Percentiles rank a stretch among this genome's conserved stretches.
Conservation (phyloP, 2,329 filamentous ascomycete genomes). For the Colletotrichum orbiculare region DNA sequence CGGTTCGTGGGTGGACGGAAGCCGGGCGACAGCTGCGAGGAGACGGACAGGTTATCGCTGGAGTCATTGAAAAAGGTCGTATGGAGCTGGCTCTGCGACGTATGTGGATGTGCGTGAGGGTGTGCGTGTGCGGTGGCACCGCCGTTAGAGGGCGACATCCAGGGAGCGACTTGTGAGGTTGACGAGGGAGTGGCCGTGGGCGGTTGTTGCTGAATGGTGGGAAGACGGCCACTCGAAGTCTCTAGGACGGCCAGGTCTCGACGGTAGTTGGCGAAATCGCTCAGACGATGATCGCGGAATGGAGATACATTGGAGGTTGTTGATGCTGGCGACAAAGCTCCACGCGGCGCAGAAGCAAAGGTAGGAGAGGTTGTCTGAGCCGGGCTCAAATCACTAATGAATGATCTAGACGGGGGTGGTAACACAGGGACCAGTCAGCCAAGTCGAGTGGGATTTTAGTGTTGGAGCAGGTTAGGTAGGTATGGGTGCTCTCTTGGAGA, state of each 20-base stretch:
- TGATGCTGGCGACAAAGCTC: conserved; percentile 55
- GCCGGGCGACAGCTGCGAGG: conserved; percentile 76
- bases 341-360: conserved; percentile 55
- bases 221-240: conserved; percentile 65
- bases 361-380: conserved; percentile 48
- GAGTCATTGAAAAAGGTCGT: conserved; percentile 81
- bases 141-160: conserved; percentile 60
- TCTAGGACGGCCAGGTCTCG: conserved; percentile 78
- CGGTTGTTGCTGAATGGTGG: conserved; percentile 69
- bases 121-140: conserved; percentile 43
- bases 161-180: conserved; percentile 67
- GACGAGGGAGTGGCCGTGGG: conserved; percentile 66
- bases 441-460: neutral
- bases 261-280: conserved; percentile 76
- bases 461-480: neutral
- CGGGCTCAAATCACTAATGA: conserved; percentile 51
- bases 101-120: neutral
- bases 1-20: conserved; percentile 58
- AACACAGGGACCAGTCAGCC: conserved; percentile 36
- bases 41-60: conserved; percentile 72
- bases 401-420: conserved; percentile 37
- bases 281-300: conserved; percentile 68
- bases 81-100: conserved; percentile 29
- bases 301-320: conserved; percentile 58
- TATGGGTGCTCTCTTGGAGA: conserved; percentile 10